Percentiles rank a stretch among this genome's conserved stretches.
phyloP scores from a whole-genome alignment of 1,284 basidiomycete genomes.

The Exobasidium cylindrosporum region DNA sequence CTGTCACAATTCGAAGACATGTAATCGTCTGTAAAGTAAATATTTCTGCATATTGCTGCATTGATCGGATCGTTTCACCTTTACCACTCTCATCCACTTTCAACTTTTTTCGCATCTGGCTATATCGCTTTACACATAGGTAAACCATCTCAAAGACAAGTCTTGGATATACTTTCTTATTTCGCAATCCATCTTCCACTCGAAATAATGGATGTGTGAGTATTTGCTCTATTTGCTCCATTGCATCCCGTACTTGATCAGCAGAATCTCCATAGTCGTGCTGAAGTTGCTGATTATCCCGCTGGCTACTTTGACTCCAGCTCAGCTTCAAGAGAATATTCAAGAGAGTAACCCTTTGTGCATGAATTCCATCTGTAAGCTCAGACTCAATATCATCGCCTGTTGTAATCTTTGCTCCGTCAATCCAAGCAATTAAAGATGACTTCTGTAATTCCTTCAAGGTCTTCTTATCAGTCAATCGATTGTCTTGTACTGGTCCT shows the following conservation, averaged over 20 bases:
- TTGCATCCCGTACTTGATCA: not conserved
- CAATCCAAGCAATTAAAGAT: constrained; percentile 28
- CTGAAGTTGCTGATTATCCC: too few relatives aligned
- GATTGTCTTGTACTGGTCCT: constrained; percentile 63
- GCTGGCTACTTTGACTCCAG: constrained; percentile 46
- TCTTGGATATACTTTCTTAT: constrained; percentile 46
- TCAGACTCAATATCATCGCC: constrained; percentile 72
- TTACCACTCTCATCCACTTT: not conserved
- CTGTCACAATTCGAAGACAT: constrained; percentile 66
- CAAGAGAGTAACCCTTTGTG: constrained; percentile 70
- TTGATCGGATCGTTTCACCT: constrained; percentile 23
- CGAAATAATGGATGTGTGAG: constrained; percentile 72
- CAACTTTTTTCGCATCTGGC: not conserved
- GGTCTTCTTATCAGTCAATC: constrained; percentile 62
- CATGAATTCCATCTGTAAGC: constrained; percentile 79
- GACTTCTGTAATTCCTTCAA: constrained; percentile 22
- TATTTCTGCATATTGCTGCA: constrained; percentile 77
- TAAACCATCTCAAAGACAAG: constrained; percentile 55
- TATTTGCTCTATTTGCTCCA: constrained; percentile 63
- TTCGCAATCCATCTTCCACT: constrained; percentile 71
- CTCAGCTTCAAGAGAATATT: constrained; percentile 72
- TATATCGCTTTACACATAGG: not conserved
- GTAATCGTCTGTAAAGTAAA: constrained; percentile 67
- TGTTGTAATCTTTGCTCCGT: constrained; percentile 59
- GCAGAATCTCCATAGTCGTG: not conserved